Conservation (phyloP, 2,329 filamentous ascomycete genomes). For the Penicillium occitanis region DNA sequence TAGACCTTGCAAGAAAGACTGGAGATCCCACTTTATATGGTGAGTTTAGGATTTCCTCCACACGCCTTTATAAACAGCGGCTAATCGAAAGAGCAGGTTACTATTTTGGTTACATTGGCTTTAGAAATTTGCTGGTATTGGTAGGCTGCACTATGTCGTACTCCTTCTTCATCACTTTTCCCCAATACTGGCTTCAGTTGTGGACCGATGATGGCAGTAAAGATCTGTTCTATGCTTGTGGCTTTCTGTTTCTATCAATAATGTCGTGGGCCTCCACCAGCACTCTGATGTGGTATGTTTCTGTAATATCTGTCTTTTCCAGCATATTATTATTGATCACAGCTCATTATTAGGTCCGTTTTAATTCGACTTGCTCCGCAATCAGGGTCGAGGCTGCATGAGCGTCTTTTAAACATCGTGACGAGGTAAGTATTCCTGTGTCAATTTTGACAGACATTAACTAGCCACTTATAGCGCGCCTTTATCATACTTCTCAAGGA, state of each 20-base stretch:
- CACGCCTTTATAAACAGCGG: not conserved
- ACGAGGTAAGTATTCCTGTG: not conserved
- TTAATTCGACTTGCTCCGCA: conserved; percentile 16
- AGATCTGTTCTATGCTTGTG: conserved; percentile 5
- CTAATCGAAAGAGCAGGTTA: conserved; percentile 6
- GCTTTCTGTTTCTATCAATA: conserved; percentile 5
- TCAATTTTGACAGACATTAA: not conserved
- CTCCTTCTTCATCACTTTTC: conserved; percentile 13
- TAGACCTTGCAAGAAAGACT: conserved; percentile 13
- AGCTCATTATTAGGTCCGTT: not conserved
- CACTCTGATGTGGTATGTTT: conserved; percentile 13
- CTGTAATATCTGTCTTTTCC: not conserved
- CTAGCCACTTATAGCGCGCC: conserved; percentile 9
- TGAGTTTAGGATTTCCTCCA: not conserved
- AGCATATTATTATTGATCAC: not conserved
- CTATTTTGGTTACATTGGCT: conserved; percentile 12
- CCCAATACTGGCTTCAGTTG: conserved; percentile 16
- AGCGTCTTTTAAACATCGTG: conserved; percentile 16
- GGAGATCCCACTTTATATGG: conserved; percentile 17
- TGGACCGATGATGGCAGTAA: conserved; percentile 11
- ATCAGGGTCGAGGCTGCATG: conserved; percentile 14
- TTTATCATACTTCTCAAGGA: conserved; percentile 11
- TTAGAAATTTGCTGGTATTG: not conserved
- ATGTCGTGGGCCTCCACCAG: conserved; percentile 1
- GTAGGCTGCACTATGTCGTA: not conserved